Conservation (phyloP, 2,329 filamentous ascomycete genomes). For the Alternaria arbusti region DNA sequence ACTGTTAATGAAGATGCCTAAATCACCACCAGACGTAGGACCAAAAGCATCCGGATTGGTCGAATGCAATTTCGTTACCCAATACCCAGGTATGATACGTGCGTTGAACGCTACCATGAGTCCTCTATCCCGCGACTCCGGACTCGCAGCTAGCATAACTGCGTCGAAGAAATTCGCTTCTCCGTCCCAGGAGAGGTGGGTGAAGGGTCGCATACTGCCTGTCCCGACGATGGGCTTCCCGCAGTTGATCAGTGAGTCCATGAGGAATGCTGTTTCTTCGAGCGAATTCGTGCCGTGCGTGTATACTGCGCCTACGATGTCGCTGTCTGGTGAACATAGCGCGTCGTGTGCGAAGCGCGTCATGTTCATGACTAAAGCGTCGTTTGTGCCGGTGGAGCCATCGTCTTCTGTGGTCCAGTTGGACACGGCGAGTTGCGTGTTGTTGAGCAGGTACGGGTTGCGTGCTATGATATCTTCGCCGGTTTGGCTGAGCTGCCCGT, state of each 20-base stretch:
- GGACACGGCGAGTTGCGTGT: slow-evolving; percentile 38
- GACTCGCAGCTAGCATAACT: slow-evolving; percentile 30
- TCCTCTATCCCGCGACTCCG: slow-evolving; percentile 28
- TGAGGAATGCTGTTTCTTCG: slow-evolving; percentile 38
- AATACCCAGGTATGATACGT: slow-evolving; percentile 36
- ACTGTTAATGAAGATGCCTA: slow-evolving; percentile 36
- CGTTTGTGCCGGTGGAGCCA: slow-evolving; percentile 35
- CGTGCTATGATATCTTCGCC: slow-evolving; percentile 36
- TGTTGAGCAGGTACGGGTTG: slow-evolving; percentile 35
- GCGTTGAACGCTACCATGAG: slow-evolving; percentile 38
- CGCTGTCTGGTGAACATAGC: slow-evolving; percentile 34
- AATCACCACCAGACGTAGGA: slow-evolving; percentile 27
- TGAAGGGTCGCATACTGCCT: slow-evolving; percentile 35
- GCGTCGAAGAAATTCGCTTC: slow-evolving; percentile 40
- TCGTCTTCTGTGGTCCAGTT: slow-evolving; percentile 30
- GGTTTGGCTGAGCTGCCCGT: slow-evolving; percentile 28
- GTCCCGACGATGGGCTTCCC: slow-evolving; percentile 35
- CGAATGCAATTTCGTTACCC: slow-evolving; percentile 32
- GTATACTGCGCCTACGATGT: slow-evolving; percentile 36
- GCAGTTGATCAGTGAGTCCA: slow-evolving; percentile 36
- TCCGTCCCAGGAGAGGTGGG: slow-evolving; percentile 33
- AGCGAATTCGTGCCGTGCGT: slow-evolving; percentile 40
- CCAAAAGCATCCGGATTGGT: slow-evolving; percentile 39
- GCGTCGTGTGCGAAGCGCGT: slow-evolving; percentile 36
- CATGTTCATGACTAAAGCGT: slow-evolving; percentile 42